A percentile compares a stretch with the other conserved stretches of the same genome.
These are phyloP conservation scores for Colletotrichum eremochloae DNA, from an alignment of 2,329 filamentous ascomycete genomes.

Conservation along the genomic window DNA sequence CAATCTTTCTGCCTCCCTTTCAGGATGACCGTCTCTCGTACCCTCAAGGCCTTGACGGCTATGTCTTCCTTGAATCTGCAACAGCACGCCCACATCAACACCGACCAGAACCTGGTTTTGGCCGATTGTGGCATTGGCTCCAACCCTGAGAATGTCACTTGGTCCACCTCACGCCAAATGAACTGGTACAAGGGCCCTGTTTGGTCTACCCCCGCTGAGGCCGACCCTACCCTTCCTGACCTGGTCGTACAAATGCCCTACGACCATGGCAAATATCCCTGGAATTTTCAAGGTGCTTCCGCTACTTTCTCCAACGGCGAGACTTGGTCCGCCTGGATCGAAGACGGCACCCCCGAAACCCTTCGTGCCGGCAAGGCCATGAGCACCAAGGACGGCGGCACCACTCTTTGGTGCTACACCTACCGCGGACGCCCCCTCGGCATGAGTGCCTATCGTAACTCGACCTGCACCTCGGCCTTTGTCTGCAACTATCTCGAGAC, in stretches of 20 bases:
- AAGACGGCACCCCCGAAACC: conserved; percentile 56
- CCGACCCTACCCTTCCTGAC: conserved; percentile 54
- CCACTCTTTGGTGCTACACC: conserved; percentile 57
- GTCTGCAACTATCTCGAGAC: conserved; percentile 55
- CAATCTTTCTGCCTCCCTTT: background rate
- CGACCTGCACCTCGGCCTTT: conserved; percentile 57
- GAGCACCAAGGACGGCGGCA: conserved; percentile 55
- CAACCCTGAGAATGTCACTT: conserved; percentile 54
- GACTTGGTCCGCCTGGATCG: conserved; percentile 58
- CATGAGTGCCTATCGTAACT: conserved; percentile 53
- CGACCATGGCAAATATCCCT: conserved; percentile 55
- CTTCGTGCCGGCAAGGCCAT: conserved; percentile 56
- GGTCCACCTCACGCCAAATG: conserved; percentile 60
- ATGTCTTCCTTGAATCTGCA: conserved; percentile 31
- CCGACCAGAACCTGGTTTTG: conserved; percentile 55
- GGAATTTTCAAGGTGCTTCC: conserved; percentile 54
- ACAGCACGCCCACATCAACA: conserved; percentile 46
- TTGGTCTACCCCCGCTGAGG: conserved; percentile 53
- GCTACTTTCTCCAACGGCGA: conserved; percentile 56
- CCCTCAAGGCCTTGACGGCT: conserved; percentile 27
- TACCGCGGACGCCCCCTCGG: conserved; percentile 57
- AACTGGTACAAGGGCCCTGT: conserved; percentile 58
- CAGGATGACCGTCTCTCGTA: conserved; percentile 20
- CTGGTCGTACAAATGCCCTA: conserved; percentile 57
- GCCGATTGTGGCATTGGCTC: conserved; percentile 59